Evolutionary conservation across 768 basidiomycete species (phyloP).

Genomic region (Tylopilus felleus): DNA sequence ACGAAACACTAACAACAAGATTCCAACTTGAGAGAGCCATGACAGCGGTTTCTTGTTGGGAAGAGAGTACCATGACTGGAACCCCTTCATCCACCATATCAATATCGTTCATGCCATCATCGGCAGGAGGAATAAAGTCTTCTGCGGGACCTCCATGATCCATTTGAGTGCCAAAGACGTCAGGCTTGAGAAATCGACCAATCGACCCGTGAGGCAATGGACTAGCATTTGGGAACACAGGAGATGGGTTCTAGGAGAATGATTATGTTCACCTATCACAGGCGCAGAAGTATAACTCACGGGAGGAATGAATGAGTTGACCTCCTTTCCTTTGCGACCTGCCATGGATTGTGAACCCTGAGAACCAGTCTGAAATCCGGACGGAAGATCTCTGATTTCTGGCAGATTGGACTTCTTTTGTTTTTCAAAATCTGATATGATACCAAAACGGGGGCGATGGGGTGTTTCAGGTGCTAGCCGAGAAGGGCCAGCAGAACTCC

Average conservation of each 20-base stretch:
- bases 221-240: conserved; percentile 25
- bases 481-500: conserved; percentile 27
- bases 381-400: conserved; percentile 22
- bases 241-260: conserved; percentile 4
- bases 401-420: conserved; percentile 11
- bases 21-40: conserved; percentile 50
- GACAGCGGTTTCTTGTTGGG: conserved; percentile 32
- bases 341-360: conserved; percentile 17
- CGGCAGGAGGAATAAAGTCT: conserved; percentile 12
- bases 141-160: conserved; percentile 10
- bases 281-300: not conserved
- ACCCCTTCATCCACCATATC: conserved; percentile 31
- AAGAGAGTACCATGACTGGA: conserved; percentile 4
- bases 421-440: conserved; percentile 24
- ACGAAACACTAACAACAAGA: conserved; percentile 44
- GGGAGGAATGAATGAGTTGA: not conserved
- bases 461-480: conserved; percentile 36
- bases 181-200: conserved; percentile 14
- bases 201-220: conserved; percentile 12
- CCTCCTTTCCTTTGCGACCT: conserved; percentile 20
- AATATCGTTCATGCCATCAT: conserved; percentile 33
- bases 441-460: conserved; percentile 34
- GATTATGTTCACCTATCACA: not conserved
- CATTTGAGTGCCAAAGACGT: conserved; percentile 18
- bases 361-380: conserved; percentile 25